phyloP scores from a whole-genome alignment of 495 filamentous ascomycete species.

The Aspergillus affinis region DNA sequence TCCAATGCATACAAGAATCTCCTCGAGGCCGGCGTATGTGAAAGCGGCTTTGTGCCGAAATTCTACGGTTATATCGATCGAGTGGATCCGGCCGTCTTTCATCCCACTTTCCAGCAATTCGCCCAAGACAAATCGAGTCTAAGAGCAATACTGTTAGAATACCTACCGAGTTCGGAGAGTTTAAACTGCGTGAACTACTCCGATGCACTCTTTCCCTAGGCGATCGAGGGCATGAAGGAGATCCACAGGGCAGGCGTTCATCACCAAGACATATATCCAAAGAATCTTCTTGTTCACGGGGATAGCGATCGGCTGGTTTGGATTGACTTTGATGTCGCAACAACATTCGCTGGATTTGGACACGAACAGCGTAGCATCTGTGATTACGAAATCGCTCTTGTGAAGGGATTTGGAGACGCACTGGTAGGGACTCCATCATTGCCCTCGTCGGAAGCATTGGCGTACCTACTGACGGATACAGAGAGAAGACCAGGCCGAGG shows the following conservation, averaged over 20 bases:
- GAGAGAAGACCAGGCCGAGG: constrained; percentile 24
- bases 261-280: constrained; percentile 28
- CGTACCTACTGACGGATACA: constrained; percentile 14
- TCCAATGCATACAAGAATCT: constrained; percentile 15
- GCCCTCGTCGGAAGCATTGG: neutral
- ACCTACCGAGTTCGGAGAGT: constrained; percentile 19
- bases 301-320: constrained; percentile 18
- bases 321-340: constrained; percentile 32
- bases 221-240: constrained; percentile 22
- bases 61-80: constrained; percentile 19
- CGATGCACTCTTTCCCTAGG: constrained; percentile 15
- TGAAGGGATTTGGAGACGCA: constrained; percentile 10
- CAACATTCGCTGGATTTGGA: constrained; percentile 18
- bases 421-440: constrained; percentile 7
- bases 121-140: constrained; percentile 12
- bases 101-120: constrained; percentile 19
- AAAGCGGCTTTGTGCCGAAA: constrained; percentile 10
- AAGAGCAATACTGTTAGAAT: constrained; percentile 24
- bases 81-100: constrained; percentile 22
- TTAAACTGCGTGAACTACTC: constrained; percentile 30
- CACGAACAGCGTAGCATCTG: constrained; percentile 13
- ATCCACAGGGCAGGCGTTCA: constrained; percentile 19
- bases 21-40: constrained; percentile 10
- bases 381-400: constrained; percentile 20
- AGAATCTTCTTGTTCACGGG: constrained; percentile 21